These are phyloP conservation scores for Nicotiana rustica DNA, from an alignment of 305 asterid species.

Conservation along the genomic window DNA sequence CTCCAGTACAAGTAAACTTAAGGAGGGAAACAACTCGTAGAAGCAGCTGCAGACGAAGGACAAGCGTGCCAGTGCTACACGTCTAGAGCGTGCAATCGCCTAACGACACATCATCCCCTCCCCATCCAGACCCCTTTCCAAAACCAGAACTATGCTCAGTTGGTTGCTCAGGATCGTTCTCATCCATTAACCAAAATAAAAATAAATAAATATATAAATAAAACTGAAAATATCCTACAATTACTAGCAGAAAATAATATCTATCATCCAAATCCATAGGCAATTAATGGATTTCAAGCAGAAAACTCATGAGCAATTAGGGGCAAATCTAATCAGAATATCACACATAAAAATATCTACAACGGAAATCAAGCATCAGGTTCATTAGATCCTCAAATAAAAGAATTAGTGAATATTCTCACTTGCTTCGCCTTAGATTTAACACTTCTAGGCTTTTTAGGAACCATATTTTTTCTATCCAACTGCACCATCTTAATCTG, in stretches of 20 bases:
- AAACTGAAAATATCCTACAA: not conserved
- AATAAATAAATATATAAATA: not conserved
- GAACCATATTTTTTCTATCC: constrained; percentile 46
- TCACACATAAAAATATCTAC: constrained; percentile 16
- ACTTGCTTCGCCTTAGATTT: constrained; percentile 65
- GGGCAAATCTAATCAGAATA: constrained; percentile 25
- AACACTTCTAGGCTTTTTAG: constrained; percentile 48
- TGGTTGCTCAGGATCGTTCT: constrained; percentile 10
- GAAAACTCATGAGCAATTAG: not conserved
- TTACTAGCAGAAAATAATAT: not conserved
- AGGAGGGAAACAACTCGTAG: not conserved
- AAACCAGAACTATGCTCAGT: not conserved
- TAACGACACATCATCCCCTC: not conserved
- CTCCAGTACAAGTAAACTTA: not conserved
- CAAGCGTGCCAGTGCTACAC: not conserved
- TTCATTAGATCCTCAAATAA: constrained; percentile 33
- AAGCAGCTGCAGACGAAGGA: constrained; percentile 21
- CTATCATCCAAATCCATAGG: not conserved
- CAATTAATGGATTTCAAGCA: constrained; percentile 9
- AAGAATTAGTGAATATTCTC: constrained; percentile 26
- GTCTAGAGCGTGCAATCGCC: constrained; percentile 12
- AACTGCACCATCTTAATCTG: constrained; percentile 49
- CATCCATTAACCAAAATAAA: not conserved
- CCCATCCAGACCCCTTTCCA: not conserved
- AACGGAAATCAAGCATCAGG: constrained; percentile 6